Evolutionary conservation across 805 yeast genomes (phyloP).

Genomic region (Kluyveromyces dobzhanskii): DNA sequence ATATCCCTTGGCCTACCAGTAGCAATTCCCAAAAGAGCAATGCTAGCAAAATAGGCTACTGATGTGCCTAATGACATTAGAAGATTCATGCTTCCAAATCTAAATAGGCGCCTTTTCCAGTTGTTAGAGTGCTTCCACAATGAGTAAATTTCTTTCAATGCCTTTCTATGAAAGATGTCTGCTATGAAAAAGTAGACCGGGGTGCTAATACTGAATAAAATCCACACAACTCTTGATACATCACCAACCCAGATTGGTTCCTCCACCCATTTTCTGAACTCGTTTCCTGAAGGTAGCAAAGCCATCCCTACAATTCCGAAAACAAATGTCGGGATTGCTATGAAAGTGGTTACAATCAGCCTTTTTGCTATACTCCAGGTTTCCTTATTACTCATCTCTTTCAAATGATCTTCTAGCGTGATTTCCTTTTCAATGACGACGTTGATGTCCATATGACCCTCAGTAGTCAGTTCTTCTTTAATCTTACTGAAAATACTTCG

Average conservation of each 20-base stretch:
- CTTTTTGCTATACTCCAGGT: conserved; percentile 38
- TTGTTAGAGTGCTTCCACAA: conserved; percentile 51
- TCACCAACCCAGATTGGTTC: conserved; percentile 57
- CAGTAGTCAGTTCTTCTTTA: conserved; percentile 33
- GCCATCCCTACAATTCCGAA: conserved; percentile 68
- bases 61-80: conserved; percentile 67
- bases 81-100: conserved; percentile 72
- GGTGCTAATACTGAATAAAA: conserved; percentile 53
- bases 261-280: conserved; percentile 45
- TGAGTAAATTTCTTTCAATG: conserved; percentile 47
- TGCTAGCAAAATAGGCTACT: conserved; percentile 61
- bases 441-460: conserved; percentile 32
- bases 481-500: conserved; percentile 46
- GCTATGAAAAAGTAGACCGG: conserved; percentile 72
- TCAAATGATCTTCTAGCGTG: conserved; percentile 57
- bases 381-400: conserved; percentile 41
- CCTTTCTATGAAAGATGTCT: conserved; percentile 61
- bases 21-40: conserved; percentile 43
- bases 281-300: conserved; percentile 35
- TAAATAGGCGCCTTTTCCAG: conserved; percentile 47
- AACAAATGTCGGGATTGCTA: conserved; percentile 61
- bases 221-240: conserved; percentile 57
- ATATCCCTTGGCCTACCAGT: conserved; percentile 11
- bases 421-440: conserved; percentile 46
- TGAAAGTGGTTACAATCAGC: conserved; percentile 39